phyloP scores from a whole-genome alignment of 1,139 yeast species.

The Pichia sp. region DNA sequence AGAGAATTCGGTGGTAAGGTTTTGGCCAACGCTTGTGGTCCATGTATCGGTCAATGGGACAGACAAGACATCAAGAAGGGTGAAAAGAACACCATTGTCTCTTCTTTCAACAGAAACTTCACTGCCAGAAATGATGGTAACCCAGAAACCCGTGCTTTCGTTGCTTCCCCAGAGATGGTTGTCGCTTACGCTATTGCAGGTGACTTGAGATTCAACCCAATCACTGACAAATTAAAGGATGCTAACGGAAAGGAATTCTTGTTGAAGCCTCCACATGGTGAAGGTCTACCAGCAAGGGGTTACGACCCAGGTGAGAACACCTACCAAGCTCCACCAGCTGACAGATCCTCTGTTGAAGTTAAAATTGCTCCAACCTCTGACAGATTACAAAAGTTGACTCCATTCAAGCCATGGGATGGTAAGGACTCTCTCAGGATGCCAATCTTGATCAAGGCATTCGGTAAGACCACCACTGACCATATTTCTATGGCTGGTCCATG shows the following conservation, averaged over 20 bases:
- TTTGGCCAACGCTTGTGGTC: slow-evolving; percentile 98
- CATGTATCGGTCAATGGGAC: slow-evolving; percentile 99
- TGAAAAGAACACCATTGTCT: slow-evolving; percentile 96
- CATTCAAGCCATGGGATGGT: slow-evolving; percentile 95
- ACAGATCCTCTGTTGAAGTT: slow-evolving; percentile 73
- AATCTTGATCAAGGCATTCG: slow-evolving; percentile 91
- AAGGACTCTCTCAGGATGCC: slow-evolving; percentile 87
- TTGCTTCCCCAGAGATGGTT: slow-evolving; percentile 96
- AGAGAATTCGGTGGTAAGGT: slow-evolving; percentile 93
- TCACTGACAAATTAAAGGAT: slow-evolving; percentile 91
- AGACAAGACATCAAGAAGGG: slow-evolving; percentile 96
- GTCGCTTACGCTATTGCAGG: slow-evolving; percentile 97
- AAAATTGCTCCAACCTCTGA: slow-evolving; percentile 81
- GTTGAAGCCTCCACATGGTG: slow-evolving; percentile 86
- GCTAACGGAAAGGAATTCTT: slow-evolving; percentile 93
- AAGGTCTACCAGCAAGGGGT: slow-evolving; percentile 88
- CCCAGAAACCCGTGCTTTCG: slow-evolving; percentile 97
- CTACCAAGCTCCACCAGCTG: slow-evolving; percentile 95
- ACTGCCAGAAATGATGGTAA: slow-evolving; percentile 98
- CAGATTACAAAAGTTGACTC: slow-evolving; percentile 84
- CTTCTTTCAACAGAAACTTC: slow-evolving; percentile 99
- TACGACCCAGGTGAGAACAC: slow-evolving; percentile 95
- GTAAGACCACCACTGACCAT: slow-evolving; percentile 99
- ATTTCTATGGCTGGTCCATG: slow-evolving; percentile 99
- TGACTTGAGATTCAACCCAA: slow-evolving; percentile 96